A percentile compares a stretch with the other conserved stretches of the same genome.
These are phyloP conservation scores for Rhodotorula mucilaginosa DNA, from an alignment of 1,284 basidiomycete genomes.

Conservation along the genomic window DNA sequence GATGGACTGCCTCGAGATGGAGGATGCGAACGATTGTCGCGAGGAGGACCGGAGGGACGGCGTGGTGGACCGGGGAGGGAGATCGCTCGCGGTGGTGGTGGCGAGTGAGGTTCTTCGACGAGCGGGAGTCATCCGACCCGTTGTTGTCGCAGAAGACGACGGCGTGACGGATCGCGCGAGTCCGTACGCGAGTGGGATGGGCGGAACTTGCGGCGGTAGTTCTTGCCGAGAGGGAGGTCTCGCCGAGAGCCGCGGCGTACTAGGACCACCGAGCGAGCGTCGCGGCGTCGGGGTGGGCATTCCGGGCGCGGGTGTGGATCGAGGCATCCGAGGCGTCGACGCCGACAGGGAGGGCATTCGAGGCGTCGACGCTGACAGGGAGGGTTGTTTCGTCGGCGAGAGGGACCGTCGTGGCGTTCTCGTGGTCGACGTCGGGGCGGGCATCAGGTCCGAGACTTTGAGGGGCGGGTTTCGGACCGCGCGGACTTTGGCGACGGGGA, in stretches of 20 bases:
- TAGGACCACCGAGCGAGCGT: slow-evolving; percentile 23
- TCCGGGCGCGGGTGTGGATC: no score
- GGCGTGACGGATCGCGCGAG: slow-evolving; percentile 26
- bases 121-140: neutral
- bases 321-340: slow-evolving; percentile 39
- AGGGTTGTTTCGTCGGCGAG: slow-evolving; percentile 12
- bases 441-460: slow-evolving; percentile 2
- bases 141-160: neutral
- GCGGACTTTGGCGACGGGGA: slow-evolving; percentile 70
- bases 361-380: slow-evolving; percentile 41
- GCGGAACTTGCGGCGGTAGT: slow-evolving; percentile 24
- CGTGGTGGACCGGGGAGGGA: slow-evolving; percentile 16
- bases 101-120: slow-evolving; percentile 16
- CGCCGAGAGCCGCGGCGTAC: slow-evolving; percentile 5
- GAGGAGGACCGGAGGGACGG: slow-evolving; percentile 23
- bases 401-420: slow-evolving; percentile 39
- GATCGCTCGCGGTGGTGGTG: slow-evolving; percentile 1
- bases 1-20: slow-evolving; percentile 20
- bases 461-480: slow-evolving; percentile 7
- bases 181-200: slow-evolving; percentile 32
- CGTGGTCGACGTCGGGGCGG: neutral
- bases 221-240: slow-evolving; percentile 26
- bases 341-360: slow-evolving; percentile 4
- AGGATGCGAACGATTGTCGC: slow-evolving; percentile 34
- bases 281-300: slow-evolving; percentile 7